Evolutionary conservation across 768 basidiomycete species (phyloP).

Genomic region (Coprinopsis marcescibilis): DNA sequence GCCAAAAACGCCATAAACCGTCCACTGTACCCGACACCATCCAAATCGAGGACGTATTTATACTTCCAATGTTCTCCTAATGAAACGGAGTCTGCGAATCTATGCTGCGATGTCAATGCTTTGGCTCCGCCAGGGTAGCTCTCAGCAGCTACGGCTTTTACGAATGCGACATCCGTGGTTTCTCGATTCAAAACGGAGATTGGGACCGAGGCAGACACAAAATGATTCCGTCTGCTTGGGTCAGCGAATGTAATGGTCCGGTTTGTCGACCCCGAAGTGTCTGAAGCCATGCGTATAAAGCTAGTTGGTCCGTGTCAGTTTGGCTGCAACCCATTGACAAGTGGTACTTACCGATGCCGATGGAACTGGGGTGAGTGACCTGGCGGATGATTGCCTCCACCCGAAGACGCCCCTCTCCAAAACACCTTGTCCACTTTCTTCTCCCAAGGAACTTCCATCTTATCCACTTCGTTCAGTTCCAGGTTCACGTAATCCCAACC

Average conservation of each 20-base stretch:
- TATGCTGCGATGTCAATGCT: constrained; percentile 48
- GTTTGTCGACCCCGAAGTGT: constrained; percentile 32
- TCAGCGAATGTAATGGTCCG: constrained; percentile 14
- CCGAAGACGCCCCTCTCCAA: constrained; percentile 89
- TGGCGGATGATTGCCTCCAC: constrained; percentile 74
- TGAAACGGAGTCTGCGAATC: constrained; percentile 56
- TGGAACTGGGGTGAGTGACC: constrained; percentile 74
- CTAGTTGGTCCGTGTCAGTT: no score
- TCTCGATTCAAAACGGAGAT: constrained; percentile 52
- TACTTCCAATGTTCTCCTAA: constrained; percentile 82
- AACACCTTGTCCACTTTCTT: constrained; percentile 71
- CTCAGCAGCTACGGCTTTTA: constrained; percentile 59
- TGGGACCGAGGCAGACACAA: constrained; percentile 10
- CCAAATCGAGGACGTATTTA: constrained; percentile 83
- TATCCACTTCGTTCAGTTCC: constrained; percentile 63
- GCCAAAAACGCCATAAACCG: constrained; percentile 75
- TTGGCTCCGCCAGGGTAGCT: constrained; percentile 68
- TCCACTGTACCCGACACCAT: constrained; percentile 88
- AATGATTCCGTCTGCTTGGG: constrained; percentile 7
- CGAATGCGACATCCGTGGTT: constrained; percentile 82
- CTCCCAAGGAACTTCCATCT: constrained; percentile 79
- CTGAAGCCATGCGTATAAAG: constrained; percentile 70
- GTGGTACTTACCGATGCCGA: no score
- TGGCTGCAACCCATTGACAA: no score
- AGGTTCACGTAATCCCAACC: constrained; percentile 71